Evolutionary conservation across 2,329 filamentous ascomycete species (phyloP).

Genomic region (Colletotrichum magnum): DNA sequence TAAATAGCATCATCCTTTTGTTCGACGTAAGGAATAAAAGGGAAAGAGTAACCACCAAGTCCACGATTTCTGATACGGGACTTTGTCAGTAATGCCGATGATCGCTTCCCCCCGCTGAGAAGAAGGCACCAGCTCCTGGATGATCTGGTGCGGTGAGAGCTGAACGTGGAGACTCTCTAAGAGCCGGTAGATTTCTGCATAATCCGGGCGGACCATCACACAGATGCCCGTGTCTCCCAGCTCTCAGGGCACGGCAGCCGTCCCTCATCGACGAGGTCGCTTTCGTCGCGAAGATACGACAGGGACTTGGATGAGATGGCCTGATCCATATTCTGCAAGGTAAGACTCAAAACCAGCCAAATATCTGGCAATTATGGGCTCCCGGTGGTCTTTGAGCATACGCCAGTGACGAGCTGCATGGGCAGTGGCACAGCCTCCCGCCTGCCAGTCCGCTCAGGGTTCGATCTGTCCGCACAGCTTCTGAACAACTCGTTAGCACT

Average conservation of each 20-base stretch:
- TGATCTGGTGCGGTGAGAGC: too few relatives aligned
- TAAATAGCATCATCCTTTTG: too few relatives aligned
- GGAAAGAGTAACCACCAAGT: too few relatives aligned
- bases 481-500: conserved; percentile 4
- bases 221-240: background rate
- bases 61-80: too few relatives aligned
- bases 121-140: too few relatives aligned
- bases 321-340: background rate
- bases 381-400: background rate
- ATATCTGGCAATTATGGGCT: background rate
- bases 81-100: too few relatives aligned
- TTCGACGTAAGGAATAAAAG: too few relatives aligned
- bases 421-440: conserved; percentile 17
- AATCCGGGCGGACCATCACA: background rate
- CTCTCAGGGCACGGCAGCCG: background rate
- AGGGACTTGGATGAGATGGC: background rate
- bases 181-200: too few relatives aligned
- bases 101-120: too few relatives aligned
- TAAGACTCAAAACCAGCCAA: background rate
- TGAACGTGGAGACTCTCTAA: too few relatives aligned
- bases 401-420: background rate
- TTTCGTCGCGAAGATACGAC: background rate
- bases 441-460: background rate
- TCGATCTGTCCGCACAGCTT: conserved; percentile 13
- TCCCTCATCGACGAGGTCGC: background rate